Conservation (phyloP, 2,329 filamentous ascomycete species). For the Periconia sp. region DNA sequence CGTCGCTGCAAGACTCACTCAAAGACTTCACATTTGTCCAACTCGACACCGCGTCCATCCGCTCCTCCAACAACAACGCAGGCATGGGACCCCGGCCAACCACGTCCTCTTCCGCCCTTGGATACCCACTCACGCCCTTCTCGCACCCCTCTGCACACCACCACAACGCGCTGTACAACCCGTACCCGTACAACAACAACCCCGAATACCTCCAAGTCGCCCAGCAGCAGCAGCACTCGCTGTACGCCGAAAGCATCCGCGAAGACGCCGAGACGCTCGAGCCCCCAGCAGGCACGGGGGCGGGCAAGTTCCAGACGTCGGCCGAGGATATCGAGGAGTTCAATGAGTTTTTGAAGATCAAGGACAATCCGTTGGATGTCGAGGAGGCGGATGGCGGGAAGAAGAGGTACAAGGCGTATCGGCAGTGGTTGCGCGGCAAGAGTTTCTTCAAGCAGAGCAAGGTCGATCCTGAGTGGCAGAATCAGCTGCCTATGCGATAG, state of each 20-base stretch:
- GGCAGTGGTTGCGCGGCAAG: conserved; percentile 92
- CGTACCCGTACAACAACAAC: neutral
- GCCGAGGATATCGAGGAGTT: conserved; percentile 74
- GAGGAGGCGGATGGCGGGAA: conserved; percentile 82
- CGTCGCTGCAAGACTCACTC: conserved; percentile 14
- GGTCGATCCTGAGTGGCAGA: conserved; percentile 53
- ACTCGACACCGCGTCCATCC: conserved; percentile 30
- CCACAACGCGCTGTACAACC: conserved; percentile 11
- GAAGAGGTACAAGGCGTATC: conserved; percentile 95
- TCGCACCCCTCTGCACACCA: conserved; percentile 34
- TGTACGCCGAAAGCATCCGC: conserved; percentile 2
- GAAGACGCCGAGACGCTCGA: neutral
- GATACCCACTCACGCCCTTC: conserved; percentile 29
- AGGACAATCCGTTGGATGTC: conserved; percentile 84
- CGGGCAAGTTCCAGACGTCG: conserved; percentile 49
- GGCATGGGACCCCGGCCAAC: conserved; percentile 18
- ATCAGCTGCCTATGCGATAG: conserved; percentile 35
- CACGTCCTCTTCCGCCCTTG: conserved; percentile 6
- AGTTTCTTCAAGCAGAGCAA: conserved; percentile 88
- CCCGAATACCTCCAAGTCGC: conserved; percentile 3
- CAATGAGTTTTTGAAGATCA: conserved; percentile 72
- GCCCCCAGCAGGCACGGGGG: neutral
- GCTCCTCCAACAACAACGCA: conserved; percentile 17
- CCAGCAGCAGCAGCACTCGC: conserved; percentile 17
- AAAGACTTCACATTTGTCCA: conserved; percentile 9